A percentile compares a stretch with the other conserved stretches of the same genome.
These are phyloP conservation scores for Ustilago tritici DNA, from an alignment of 1,284 basidiomycete genomes.

Conservation along the genomic window DNA sequence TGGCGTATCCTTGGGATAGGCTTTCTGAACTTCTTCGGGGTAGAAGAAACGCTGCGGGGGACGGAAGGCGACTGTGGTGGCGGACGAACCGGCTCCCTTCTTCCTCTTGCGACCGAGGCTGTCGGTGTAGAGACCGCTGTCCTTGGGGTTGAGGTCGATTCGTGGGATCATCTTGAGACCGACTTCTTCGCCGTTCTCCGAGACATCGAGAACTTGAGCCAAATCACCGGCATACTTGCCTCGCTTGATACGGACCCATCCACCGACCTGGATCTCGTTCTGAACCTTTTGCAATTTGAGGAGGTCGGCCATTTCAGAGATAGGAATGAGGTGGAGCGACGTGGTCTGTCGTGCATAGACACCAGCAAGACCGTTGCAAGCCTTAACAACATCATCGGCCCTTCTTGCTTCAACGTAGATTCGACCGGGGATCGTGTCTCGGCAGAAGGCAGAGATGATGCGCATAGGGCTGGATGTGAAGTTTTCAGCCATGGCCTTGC, in stretches of 20 bases:
- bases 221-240: slow-evolving; percentile 95
- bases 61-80: slow-evolving; percentile 74
- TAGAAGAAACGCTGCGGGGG: slow-evolving; percentile 95
- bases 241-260: slow-evolving; percentile 94
- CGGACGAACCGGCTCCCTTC: slow-evolving; percentile 61
- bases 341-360: slow-evolving; percentile 76
- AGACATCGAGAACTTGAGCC: slow-evolving; percentile 92
- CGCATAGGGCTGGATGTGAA: slow-evolving; percentile 77
- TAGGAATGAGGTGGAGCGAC: slow-evolving; percentile 87
- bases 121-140: slow-evolving; percentile 70
- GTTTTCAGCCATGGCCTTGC: slow-evolving; percentile 79
- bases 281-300: slow-evolving; percentile 96
- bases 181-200: slow-evolving; percentile 92
- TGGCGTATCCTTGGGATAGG: slow-evolving; percentile 81
- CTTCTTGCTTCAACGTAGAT: slow-evolving; percentile 95
- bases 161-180: slow-evolving; percentile 94
- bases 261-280: slow-evolving; percentile 83
- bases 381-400: slow-evolving; percentile 85
- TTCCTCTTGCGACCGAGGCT: slow-evolving; percentile 68
- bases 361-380: slow-evolving; percentile 89
- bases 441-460: slow-evolving; percentile 92
- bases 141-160: slow-evolving; percentile 82
- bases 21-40: slow-evolving; percentile 89
- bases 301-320: slow-evolving; percentile 97
- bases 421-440: slow-evolving; percentile 93